Conservation (phyloP, 2,329 filamentous ascomycete species). For the Penicillium digitatum region DNA sequence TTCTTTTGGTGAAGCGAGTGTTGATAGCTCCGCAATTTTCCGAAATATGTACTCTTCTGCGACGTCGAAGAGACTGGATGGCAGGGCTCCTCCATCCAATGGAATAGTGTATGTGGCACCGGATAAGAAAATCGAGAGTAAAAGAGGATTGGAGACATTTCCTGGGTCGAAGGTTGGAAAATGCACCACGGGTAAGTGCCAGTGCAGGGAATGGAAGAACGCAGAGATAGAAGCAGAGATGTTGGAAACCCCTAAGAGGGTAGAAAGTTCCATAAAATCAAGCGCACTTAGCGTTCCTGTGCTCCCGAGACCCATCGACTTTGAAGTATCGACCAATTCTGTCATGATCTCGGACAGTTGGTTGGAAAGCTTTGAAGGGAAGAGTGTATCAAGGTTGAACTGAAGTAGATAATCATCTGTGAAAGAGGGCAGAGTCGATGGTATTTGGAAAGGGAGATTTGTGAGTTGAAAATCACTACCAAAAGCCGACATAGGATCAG, state of each 20-base stretch:
- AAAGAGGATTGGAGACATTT: constrained; percentile 23
- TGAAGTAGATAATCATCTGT: constrained; percentile 20
- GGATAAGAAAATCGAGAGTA: constrained; percentile 28
- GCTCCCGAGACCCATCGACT: constrained; percentile 21
- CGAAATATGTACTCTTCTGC: constrained; percentile 33
- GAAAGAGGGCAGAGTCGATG: not conserved
- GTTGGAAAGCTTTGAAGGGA: constrained; percentile 22
- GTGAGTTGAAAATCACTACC: constrained; percentile 9
- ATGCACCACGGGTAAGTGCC: constrained; percentile 32
- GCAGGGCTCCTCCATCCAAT: constrained; percentile 14
- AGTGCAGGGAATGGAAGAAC: constrained; percentile 33
- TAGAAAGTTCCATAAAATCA: constrained; percentile 19
- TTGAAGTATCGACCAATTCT: constrained; percentile 29
- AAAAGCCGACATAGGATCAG: constrained; percentile 15
- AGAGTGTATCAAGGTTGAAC: constrained; percentile 15
- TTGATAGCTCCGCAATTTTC: constrained; percentile 20
- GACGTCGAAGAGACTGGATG: constrained; percentile 25
- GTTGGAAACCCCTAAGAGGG: constrained; percentile 25
- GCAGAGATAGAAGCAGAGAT: constrained; percentile 28
- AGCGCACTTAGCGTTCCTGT: constrained; percentile 2
- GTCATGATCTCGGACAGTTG: constrained; percentile 26
- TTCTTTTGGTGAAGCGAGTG: constrained; percentile 10
- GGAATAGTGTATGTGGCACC: constrained; percentile 28
- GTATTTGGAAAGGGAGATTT: constrained; percentile 13
- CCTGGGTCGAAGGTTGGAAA: constrained; percentile 32